Base-by-base conservation (phyloP, 345 rosid species). In the Aquilaria yunnanensis region DNA sequence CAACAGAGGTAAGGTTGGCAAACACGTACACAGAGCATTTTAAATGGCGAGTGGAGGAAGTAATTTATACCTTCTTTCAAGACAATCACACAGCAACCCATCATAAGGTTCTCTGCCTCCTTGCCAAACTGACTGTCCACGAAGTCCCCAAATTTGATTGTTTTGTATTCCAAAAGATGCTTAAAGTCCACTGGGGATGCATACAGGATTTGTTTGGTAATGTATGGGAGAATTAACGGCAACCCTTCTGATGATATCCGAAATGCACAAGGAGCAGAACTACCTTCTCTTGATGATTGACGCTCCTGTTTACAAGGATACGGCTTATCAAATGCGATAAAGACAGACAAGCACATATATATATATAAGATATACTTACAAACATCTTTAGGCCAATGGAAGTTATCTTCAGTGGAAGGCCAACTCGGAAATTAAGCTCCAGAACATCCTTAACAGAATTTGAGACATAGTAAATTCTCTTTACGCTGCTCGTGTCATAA, bases 161-260 rank as follows among this genome's bases (percentile, higher is more conserved):
- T 61, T 81, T 94, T 91, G 60, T 84, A 71, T 63, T 77, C 89
- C 87, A 91, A 64, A 63, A 91, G 91, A 70, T 87, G 88, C 80
- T 82, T 88, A 83, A 94, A 87, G 74, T 94, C 97, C 12, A 60
- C 78, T 12, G 61, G 68, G 51, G 96, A 79, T 47, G 93, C 81
- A 31, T 72, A 61, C 12, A 94, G 80, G 72, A 91, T 80, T 72
- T 94, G 99, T 64, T 84, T 88, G 51, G 91, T 91, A 59, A 94
- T 70, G 75, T 80, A 85, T 4, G 97, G 96, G 66, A 94, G 97
- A 77, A 88, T 81, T 68, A 86, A 80, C 0, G 93, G 93, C 74
- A 94, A 76, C 41, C 99, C 96, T 64, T 94, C 99, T 30, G 97
- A 94, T 4, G 99, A 88, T 83, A 94, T 90, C 52, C 97, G 84